Conservation (phyloP, 352 stramenopile species). For the Proteromonas lacertae region DNA sequence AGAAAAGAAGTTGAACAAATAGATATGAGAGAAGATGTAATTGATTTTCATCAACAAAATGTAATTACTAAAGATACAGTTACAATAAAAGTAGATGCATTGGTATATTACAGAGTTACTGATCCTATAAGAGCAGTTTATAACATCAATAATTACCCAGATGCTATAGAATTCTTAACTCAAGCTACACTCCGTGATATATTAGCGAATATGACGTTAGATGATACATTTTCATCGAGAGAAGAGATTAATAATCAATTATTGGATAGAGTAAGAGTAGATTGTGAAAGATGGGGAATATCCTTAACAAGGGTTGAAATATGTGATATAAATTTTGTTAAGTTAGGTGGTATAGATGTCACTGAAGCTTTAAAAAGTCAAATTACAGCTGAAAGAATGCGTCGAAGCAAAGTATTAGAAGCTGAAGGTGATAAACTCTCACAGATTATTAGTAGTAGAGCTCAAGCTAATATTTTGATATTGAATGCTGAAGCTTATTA, state of each 20-base stretch:
- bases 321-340: not conserved
- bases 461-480: not conserved
- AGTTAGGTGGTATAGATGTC: too few relatives aligned
- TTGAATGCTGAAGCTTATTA: not conserved
- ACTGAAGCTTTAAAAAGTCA: not conserved
- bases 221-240: constrained; percentile 14
- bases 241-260: constrained; percentile 9
- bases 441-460: too few relatives aligned
- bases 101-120: constrained; percentile 14
- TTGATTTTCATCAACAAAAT: constrained; percentile 8
- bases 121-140: constrained; percentile 11
- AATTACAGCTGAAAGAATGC: not conserved
- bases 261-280: not conserved
- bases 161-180: constrained; percentile 11
- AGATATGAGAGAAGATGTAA: constrained; percentile 10
- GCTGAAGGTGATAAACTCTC: not conserved
- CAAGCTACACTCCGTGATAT: constrained; percentile 13
- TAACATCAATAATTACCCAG: constrained; percentile 12
- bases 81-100: constrained; percentile 12
- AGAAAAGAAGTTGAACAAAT: constrained; percentile 9
- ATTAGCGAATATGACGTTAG: constrained; percentile 13
- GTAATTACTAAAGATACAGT: constrained; percentile 17
- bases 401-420: not conserved
- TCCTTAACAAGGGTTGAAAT: not conserved
- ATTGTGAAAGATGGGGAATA: not conserved